Base-by-base conservation (phyloP, 139 green algal species). In the Chlamydomonas sp. region DNA sequence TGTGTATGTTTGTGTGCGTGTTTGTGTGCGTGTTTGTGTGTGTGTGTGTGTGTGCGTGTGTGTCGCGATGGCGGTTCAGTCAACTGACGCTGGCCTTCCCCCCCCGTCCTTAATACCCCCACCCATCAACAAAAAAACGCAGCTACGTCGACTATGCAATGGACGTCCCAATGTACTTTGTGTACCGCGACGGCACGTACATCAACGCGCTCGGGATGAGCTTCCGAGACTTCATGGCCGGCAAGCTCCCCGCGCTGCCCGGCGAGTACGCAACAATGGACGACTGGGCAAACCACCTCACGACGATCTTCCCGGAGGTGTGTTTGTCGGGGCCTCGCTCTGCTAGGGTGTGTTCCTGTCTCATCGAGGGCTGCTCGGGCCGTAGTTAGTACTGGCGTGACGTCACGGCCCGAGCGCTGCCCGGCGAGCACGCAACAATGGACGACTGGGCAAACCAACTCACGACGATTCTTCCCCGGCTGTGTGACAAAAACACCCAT, bases 121-220 rank as follows among this genome's bases (percentile, higher is more conserved):
- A n/a, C n/a, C n/a, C n/a, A n/a, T n/a, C n/a, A n/a, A n/a, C 43
- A 13, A 54, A 54, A 26, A 16, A 3, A 2, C 24, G 33, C 59
- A 79, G 66, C 5, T 99, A 99, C 64, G 87, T 91, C 28, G 93
- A 99, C 4, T 98, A 97, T 70, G 89, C 87, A 20, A 85, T 99
- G 67, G 67, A 66, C 34, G 94, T 98, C 35, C 93, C 94, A 24
- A 98, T 98, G 93, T 98, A 98, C 87, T 98, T 98, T 77, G 85
- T 96, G 67, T 98, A 97, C 84, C 84, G 95, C 37, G 77, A 96
- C n/a, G 90, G 91, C 3, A 71, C 78, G 35, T 98, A 98, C 82
- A 58, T 94, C 58, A 83, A 98, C 67, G 87, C 83, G 2, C 83
- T 90, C 24, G 90, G 91, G 0, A 71, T 87, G 77, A 86, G 77